Conservation (phyloP, 139 green algal species). For the Tetradesmus obliquus region DNA sequence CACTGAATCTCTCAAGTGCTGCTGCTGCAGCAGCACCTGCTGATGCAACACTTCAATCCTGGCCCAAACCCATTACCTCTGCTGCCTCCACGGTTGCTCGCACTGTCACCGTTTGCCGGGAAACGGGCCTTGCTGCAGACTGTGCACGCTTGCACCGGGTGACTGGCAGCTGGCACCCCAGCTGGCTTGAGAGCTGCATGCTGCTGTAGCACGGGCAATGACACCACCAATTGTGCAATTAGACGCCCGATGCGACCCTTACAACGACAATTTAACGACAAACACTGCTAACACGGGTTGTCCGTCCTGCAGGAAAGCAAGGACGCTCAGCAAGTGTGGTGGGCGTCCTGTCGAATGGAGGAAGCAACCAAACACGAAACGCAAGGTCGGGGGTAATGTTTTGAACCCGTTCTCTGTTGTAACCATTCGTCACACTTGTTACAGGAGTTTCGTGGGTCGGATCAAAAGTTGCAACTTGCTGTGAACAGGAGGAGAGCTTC, state of each 20-base stretch:
- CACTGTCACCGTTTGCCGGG: not conserved
- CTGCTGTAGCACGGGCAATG: not conserved
- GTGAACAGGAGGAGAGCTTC: no score
- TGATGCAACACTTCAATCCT: not conserved
- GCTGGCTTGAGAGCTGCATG: conserved; percentile 18
- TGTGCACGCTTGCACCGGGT: not conserved
- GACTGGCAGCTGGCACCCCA: conserved; percentile 13
- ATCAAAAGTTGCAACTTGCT: not conserved
- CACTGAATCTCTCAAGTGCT: not conserved
- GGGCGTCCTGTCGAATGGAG: not conserved
- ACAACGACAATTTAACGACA: not conserved
- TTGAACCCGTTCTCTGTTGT: no score
- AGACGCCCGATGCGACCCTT: no score
- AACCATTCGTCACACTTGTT: not conserved
- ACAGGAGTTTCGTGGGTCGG: not conserved
- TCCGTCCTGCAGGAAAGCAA: not conserved
- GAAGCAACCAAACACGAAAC: not conserved
- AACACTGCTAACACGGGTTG: not conserved
- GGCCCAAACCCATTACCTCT: not conserved
- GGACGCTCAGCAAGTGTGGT: not conserved
- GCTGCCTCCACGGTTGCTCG: not conserved
- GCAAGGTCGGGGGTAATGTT: not conserved
- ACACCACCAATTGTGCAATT: not conserved
- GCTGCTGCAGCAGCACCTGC: not conserved
- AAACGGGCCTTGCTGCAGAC: not conserved